Base-by-base conservation (phyloP, 345 rosid genomes). In the Hibiscus mutabilis region DNA sequence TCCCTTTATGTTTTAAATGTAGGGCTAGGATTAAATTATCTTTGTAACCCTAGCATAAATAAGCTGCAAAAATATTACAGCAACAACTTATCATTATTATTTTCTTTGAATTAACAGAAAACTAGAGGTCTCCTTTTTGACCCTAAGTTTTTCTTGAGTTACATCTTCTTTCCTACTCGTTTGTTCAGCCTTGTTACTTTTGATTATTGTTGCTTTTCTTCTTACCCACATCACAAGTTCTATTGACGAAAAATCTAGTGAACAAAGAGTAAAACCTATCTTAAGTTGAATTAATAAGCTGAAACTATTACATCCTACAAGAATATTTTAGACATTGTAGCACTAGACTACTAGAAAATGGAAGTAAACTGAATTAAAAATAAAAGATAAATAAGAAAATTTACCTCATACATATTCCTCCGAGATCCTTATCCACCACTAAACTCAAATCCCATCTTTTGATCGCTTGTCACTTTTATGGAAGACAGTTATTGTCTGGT, bases 331-430 rank as follows among this genome's bases (percentile, higher is more conserved):
- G 7, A 60, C 33, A 65, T 53, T 18, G 74, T 46, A 67, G 73
- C 18, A 35, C 11, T n/a, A 6, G 18, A 18, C 71, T 55, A 33
- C 12, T 18, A 60, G 60, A 60, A 68, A 14, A 27, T 49, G 15
- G 11, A 60, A 35, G 25, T 3, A 14, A 35, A 25, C 9, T 18
- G 19, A 42, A 58, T 4, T 10, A 42, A 42, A 42, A 42, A 2
- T 6, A 46, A 71, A 77, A 68, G 24, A 68, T 66, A 59, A 37
- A 81, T 75, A 27, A 11, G 1, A 18, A 53, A 21, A 29, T 80
- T 37, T 78, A 92, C 96, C 92, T 90, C 85, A 60, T 87, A 83
- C 52, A 88, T 61, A 92, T 92, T 84, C 82, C 88, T 86, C 77
- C 78, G 60, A 74, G 60, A 83, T 79, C 60, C 82, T 82, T 87